Evolutionary conservation across 495 filamentous ascomycete species (phyloP).

Genomic region (Lophiotrema nucula): DNA sequence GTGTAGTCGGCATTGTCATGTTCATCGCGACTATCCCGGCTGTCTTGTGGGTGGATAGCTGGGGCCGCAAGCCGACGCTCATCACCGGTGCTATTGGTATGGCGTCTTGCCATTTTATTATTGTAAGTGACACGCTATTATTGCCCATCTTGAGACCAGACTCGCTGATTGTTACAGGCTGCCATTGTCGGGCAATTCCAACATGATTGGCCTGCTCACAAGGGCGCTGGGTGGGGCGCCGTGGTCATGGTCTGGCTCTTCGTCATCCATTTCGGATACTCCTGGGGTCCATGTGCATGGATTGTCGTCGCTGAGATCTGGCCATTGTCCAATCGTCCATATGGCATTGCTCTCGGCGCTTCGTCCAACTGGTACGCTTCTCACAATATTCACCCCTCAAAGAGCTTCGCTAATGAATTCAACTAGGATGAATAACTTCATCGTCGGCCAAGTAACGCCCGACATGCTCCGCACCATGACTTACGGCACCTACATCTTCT

Average conservation of each 20-base stretch:
- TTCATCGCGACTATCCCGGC: constrained; percentile 62
- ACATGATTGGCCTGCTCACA: constrained; percentile 56
- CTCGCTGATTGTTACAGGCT: constrained; percentile 40
- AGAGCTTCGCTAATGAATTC: background rate
- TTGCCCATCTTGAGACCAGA: background rate
- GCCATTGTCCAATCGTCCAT: constrained; percentile 70
- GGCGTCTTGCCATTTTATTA: constrained; percentile 59
- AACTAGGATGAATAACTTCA: constrained; percentile 63
- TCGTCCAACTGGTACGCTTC: constrained; percentile 46
- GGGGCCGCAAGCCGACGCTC: constrained; percentile 43
- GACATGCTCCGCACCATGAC: constrained; percentile 68
- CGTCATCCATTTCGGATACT: constrained; percentile 77
- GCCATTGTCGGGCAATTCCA: constrained; percentile 67
- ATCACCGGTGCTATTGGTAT: constrained; percentile 44
- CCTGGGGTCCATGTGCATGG: constrained; percentile 70
- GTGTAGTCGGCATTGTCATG: constrained; percentile 78
- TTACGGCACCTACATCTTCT: constrained; percentile 80
- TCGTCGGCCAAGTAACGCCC: constrained; percentile 73
- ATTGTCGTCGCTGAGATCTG: constrained; percentile 68
- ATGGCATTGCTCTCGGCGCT: constrained; percentile 71
- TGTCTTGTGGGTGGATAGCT: constrained; percentile 58
- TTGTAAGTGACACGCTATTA: constrained; percentile 39
- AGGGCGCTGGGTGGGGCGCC: constrained; percentile 71
- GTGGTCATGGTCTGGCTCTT: constrained; percentile 82
- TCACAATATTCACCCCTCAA: background rate